Percentiles rank a stretch among this genome's conserved stretches.
Evolutionary conservation across 176 grass and related monocot species (phyloP).

Genomic region (Oryza coarctata): DNA sequence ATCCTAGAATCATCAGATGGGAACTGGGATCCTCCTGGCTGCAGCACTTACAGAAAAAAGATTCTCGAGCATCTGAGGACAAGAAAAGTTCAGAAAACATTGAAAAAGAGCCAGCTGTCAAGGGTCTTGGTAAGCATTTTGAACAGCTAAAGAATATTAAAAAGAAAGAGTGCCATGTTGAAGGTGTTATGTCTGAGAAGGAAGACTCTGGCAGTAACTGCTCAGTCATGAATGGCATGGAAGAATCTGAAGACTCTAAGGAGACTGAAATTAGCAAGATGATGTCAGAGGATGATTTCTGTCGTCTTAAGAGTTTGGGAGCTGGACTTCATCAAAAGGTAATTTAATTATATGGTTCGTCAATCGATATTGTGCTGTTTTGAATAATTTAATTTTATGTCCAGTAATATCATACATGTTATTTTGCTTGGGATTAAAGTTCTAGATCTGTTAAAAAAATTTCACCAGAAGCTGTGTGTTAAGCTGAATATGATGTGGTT

Average conservation of each 20-base stretch:
- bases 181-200: conserved; percentile 44
- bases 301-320: conserved; percentile 62
- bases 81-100: conserved; percentile 36
- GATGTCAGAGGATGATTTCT: conserved; percentile 63
- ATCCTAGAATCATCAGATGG: conserved; percentile 73
- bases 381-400: conserved; percentile 21
- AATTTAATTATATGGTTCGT: conserved; percentile 25
- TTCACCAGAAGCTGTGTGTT: not conserved
- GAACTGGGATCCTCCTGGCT: conserved; percentile 88
- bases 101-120: conserved; percentile 63
- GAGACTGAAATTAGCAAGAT: conserved; percentile 60
- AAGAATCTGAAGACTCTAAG: conserved; percentile 32
- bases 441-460: not conserved
- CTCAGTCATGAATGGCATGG: conserved; percentile 22
- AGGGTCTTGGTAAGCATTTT: conserved; percentile 92
- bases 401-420: not conserved
- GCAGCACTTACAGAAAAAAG: conserved; percentile 89
- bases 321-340: conserved; percentile 85
- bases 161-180: conserved; percentile 54
- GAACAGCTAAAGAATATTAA: conserved; percentile 83
- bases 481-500: not conserved
- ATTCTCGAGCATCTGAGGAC: conserved; percentile 44
- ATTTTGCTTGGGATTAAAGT: conserved; percentile 24
- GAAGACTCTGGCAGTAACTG: conserved; percentile 57
- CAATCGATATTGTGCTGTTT: conserved; percentile 18